These are phyloP conservation scores for Ceratonia siliqua DNA, from an alignment of 306 rosid species.

Conservation along the genomic window DNA sequence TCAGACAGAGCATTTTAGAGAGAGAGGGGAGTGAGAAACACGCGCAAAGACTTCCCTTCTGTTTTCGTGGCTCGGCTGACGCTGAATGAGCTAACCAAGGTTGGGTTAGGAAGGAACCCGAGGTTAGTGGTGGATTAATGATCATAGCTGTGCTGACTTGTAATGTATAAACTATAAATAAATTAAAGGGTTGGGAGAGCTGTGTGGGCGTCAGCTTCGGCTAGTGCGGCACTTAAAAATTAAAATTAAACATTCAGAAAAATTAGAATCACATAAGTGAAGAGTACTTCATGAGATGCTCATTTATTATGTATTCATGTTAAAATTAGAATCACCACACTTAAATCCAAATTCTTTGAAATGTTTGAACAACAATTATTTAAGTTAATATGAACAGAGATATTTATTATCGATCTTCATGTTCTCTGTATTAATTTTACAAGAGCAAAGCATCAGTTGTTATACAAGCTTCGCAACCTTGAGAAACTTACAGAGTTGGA, in stretches of 20 bases:
- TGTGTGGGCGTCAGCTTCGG: neutral
- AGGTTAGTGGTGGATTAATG: neutral
- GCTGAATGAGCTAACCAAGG: conserved; percentile 40
- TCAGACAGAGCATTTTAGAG: neutral
- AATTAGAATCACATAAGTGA: neutral
- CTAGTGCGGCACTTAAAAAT: conserved; percentile 15
- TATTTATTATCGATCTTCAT: neutral
- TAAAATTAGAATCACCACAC: neutral
- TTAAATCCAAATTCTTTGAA: neutral
- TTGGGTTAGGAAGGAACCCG: conserved; percentile 29
- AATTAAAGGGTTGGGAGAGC: neutral
- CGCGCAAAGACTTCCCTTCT: conserved; percentile 27
- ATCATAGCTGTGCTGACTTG: neutral
- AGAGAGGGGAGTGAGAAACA: conserved; percentile 15
- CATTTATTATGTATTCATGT: neutral
- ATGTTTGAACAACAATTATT: neutral
- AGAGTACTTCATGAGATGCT: neutral
- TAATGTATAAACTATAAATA: neutral
- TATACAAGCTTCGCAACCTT: conserved; percentile 80
- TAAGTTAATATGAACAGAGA: neutral
- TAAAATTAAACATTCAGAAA: no score
- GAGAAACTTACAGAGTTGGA: conserved; percentile 90
- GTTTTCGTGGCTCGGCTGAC: conserved; percentile 42
- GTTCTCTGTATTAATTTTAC: conserved; percentile 29
- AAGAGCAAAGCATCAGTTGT: conserved; percentile 82